These are phyloP conservation scores for Gossypium turneri DNA, from an alignment of 345 rosid genomes.

Conservation along the genomic window DNA sequence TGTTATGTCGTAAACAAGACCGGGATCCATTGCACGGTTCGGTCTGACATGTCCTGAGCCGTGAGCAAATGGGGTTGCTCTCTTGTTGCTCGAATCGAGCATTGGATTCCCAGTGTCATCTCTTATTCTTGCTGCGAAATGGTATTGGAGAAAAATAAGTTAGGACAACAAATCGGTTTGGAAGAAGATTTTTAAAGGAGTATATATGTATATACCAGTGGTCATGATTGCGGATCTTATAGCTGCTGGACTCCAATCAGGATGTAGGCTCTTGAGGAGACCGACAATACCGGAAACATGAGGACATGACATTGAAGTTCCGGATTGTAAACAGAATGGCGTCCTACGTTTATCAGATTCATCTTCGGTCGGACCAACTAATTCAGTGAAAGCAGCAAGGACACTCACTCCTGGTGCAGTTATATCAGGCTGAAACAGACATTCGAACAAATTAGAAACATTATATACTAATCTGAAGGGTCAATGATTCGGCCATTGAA, in stretches of 20 bases:
- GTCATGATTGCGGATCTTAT: constrained; percentile 51
- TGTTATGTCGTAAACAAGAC: constrained; percentile 43
- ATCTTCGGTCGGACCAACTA: constrained; percentile 16
- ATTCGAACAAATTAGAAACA: neutral
- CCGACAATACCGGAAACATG: constrained; percentile 49
- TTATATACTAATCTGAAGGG: neutral
- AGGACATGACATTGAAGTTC: constrained; percentile 60
- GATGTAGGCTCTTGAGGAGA: constrained; percentile 42
- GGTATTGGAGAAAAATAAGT: neutral
- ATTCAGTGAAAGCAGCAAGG: constrained; percentile 38
- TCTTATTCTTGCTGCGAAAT: constrained; percentile 28
- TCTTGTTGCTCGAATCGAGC: constrained; percentile 12
- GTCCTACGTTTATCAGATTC: constrained; percentile 25
- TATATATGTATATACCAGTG: constrained; percentile 20
- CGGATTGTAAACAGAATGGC: constrained; percentile 29
- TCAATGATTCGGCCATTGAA: too few relatives aligned
- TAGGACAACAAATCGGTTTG: neutral
- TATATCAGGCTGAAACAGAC: constrained; percentile 43
- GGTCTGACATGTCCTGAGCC: constrained; percentile 52
- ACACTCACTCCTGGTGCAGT: constrained; percentile 51
- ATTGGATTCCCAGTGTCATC: constrained; percentile 24
- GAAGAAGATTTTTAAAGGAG: neutral
- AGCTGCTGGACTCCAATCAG: constrained; percentile 49
- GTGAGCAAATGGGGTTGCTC: constrained; percentile 46
- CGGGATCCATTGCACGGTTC: constrained; percentile 44